These are phyloP conservation scores for Onygenales sp. DNA, from an alignment of 2,329 filamentous ascomycete species.

Conservation along the genomic window DNA sequence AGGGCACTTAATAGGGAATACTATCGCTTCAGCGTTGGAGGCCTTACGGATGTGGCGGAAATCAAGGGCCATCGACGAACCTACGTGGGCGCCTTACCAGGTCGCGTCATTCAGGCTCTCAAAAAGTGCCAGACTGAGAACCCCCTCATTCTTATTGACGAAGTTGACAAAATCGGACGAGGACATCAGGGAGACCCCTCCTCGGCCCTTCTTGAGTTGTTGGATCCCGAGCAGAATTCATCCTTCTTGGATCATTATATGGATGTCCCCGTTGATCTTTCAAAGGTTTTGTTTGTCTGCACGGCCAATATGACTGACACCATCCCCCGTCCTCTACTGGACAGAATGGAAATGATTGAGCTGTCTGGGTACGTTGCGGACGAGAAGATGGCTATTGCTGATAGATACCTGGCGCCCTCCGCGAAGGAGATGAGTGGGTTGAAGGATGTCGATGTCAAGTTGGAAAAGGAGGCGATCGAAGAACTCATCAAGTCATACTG, in stretches of 20 bases:
- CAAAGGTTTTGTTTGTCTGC: constrained; percentile 96
- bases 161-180: constrained; percentile 95
- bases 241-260: constrained; percentile 98
- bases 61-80: constrained; percentile 97
- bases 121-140: constrained; percentile 99
- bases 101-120: constrained; percentile 92
- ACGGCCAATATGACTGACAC: constrained; percentile 99
- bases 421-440: constrained; percentile 91
- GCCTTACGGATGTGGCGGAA: constrained; percentile 92
- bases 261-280: constrained; percentile 93
- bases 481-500: constrained; percentile 99
- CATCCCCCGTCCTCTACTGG: constrained; percentile 83
- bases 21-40: constrained; percentile 96
- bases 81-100: constrained; percentile 90
- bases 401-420: constrained; percentile 81
- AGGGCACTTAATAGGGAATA: constrained; percentile 91
- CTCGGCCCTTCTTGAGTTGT: constrained; percentile 81
- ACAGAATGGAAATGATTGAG: constrained; percentile 96
- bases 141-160: constrained; percentile 89
- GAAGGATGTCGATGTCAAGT: constrained; percentile 79
- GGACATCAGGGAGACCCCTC: constrained; percentile 95
- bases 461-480: constrained; percentile 79
- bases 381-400: constrained; percentile 97
- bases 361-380: constrained; percentile 94
- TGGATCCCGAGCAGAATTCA: constrained; percentile 94